Base-by-base conservation (phyloP, 73 alveolate species). In the Halteria grandinella region DNA sequence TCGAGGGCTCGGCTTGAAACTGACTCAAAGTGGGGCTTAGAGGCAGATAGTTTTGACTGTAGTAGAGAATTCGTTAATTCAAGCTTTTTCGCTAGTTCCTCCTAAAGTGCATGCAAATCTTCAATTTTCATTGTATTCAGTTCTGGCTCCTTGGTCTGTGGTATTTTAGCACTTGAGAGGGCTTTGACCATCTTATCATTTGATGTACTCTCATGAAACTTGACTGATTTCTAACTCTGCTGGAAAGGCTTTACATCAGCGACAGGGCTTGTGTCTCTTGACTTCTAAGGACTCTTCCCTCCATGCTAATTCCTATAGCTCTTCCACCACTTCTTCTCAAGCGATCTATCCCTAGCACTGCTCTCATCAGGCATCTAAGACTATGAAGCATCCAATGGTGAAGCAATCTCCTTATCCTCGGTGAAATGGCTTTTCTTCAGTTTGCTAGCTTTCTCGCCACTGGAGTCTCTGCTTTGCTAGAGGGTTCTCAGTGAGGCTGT, bases 291-390 rank as follows among this genome's bases (percentile, higher is more conserved):
- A 40, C 43, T 60, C 6, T 1, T 24, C 43, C 77, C 43, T 8
- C n/a, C 15, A 53, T 7, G 17, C 20, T 23, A 47, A 6, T 23
- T 29, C 20, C 50, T 28, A n/a, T 70, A 49, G 12, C 14, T 25
- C 24, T 49, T 50, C 83, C 83, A 70, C 83, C 83, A 70, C 39
- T 20, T 49, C 33, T 70, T 45, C 50, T 70, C 83, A 17, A 70
- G 11, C 15, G 83, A 70, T 31, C 50, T 47, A 32, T 70, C 83
- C 15, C 29, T 57, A 27, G 47, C 55, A 20, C 63, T n/a, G n/a
- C n/a, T n/a, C n/a, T n/a, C n/a, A n/a, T n/a, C n/a, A n/a, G n/a
- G n/a, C n/a, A n/a, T n/a, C n/a, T n/a, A n/a, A n/a, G n/a, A n/a
- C n/a, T n/a, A n/a, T n/a, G n/a, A n/a, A n/a, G n/a, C n/a, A n/a